Evolutionary conservation across 208 protist species (phyloP).

Genomic region (Acanthamoeba castellanii): DNA sequence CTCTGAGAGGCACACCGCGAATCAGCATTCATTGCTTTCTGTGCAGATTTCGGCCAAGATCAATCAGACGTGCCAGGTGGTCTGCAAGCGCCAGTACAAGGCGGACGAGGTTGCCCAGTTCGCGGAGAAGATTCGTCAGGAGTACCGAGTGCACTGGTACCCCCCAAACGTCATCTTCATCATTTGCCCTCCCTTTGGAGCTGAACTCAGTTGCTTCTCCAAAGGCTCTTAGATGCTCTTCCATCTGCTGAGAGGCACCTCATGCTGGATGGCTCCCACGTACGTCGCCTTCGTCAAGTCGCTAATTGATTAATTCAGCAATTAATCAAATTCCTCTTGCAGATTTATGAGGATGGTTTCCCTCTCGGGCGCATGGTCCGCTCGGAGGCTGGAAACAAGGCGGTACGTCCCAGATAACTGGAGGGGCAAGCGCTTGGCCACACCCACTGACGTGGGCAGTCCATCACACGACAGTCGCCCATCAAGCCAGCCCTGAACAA

Average conservation of each 20-base stretch:
- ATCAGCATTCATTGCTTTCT: background rate
- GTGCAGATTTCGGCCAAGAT: constrained; percentile 32
- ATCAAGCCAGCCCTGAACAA: constrained; percentile 83
- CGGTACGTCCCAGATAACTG: background rate
- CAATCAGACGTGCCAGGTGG: constrained; percentile 23
- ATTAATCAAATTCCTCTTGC: background rate
- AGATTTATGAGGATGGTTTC: constrained; percentile 42
- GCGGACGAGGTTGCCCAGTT: constrained; percentile 3
- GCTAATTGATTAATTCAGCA: too few species aligned
- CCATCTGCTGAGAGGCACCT: constrained; percentile 75
- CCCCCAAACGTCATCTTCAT: background rate
- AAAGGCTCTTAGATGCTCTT: constrained; percentile 86
- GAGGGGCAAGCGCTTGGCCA: background rate
- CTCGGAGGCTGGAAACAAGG: background rate
- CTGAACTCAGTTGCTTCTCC: background rate
- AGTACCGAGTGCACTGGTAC: constrained; percentile 83
- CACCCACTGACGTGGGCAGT: background rate
- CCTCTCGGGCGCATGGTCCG: background rate
- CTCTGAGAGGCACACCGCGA: too few species aligned
- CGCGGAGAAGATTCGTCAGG: constrained; percentile 57
- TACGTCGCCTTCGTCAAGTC: background rate
- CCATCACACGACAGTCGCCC: background rate
- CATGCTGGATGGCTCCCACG: constrained; percentile 3
- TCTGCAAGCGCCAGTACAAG: constrained; percentile 80
- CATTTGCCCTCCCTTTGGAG: background rate